Base-by-base conservation (phyloP, 306 rosid species). In the Mimosa pudica region DNA sequence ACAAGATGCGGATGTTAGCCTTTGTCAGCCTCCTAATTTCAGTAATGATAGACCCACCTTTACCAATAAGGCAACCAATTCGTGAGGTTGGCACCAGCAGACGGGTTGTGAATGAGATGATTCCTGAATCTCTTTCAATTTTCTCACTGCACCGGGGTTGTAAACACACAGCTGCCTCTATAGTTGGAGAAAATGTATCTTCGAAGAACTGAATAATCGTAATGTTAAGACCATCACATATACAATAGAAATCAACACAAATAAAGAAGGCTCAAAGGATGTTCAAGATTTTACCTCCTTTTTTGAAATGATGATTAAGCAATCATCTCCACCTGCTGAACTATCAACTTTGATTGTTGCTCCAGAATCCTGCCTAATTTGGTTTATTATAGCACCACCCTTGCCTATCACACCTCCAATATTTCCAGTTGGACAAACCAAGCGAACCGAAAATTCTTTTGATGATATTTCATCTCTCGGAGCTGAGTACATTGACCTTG, bases 1-100 rank as follows among this genome's bases (percentile, higher is more conserved):
- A 85, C 45, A 96, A 88, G 74, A 96, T 89, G 66, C 99, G 97
- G 65, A 96, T 90, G 83, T 91, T 93, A 79, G 98, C 97, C 77
- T 91, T 93, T 36, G 99, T 96, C 32, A 88, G 85, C 85, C 98
- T 91, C 85, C 99, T 93, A 92, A 91, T 87, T 87, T 96, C 99
- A 79, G 93, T 91, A 79, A 96, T 90, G 77, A 96, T 96, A 61
- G 98, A 84, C 81, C 98, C 99, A 44, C 99, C 98, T 87, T 91
- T 96, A 82, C 98, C 99, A 81, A 96, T 96, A 69, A 96, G 97
- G 90, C 99, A 96, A 81, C 99, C 99, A 89, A 96, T 96, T 63
- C 97, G 85, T 74, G 98, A 89, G 42, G 96, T 88, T 32, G 99
- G 93, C 73, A 96, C 99, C 75, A 96, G 88, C 54, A 96, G 52